A percentile compares a stretch with the other conserved stretches of the same genome.
These are phyloP conservation scores for Trichoderma breve DNA, from an alignment of 2,329 filamentous ascomycete genomes.

Conservation along the genomic window DNA sequence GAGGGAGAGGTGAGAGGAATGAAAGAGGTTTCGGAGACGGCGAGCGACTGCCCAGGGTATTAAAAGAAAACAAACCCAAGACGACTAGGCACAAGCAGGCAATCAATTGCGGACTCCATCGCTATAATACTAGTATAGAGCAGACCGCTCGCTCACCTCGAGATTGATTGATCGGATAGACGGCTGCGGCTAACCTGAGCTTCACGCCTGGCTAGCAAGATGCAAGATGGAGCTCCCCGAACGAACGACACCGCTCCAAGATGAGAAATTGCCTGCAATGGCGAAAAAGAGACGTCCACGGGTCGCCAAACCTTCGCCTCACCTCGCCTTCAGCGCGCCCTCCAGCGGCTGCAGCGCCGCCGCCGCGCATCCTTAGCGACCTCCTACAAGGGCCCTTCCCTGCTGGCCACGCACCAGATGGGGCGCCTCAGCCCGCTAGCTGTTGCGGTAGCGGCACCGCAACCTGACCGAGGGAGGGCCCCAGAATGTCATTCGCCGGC, in stretches of 20 bases:
- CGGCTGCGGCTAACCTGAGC: constrained; percentile 1
- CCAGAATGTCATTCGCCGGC: neutral
- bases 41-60: neutral
- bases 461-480: neutral
- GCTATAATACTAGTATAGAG: neutral
- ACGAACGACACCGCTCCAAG: neutral
- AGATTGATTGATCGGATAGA: constrained; percentile 9
- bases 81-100: neutral
- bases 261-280: neutral
- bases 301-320: neutral
- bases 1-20: neutral
- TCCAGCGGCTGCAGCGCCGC: neutral
- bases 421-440: neutral
- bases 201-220: neutral
- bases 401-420: constrained; percentile 5
- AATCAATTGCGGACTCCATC: neutral
- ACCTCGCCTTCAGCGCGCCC: neutral
- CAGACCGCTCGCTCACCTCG: neutral
- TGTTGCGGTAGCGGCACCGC: neutral
- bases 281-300: neutral
- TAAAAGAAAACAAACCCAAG: neutral
- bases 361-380: neutral
- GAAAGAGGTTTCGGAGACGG: neutral
- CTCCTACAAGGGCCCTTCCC: neutral
- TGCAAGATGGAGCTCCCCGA: neutral